These are phyloP conservation scores for Lycium ferocissimum DNA, from an alignment of 257 asterid species.

Conservation along the genomic window DNA sequence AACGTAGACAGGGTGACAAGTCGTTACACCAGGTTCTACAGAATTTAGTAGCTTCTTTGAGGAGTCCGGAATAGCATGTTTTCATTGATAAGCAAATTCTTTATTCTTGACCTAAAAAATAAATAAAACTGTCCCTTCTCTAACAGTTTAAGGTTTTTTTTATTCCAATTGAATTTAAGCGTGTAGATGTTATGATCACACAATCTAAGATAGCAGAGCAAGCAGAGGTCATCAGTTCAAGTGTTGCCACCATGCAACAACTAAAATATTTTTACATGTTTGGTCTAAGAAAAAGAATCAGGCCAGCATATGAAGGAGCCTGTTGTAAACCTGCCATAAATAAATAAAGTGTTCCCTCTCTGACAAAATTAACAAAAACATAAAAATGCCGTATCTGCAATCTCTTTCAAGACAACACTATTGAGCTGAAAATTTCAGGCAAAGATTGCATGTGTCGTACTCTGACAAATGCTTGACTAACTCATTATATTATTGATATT, in stretches of 20 bases:
- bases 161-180: neutral
- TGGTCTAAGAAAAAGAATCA: neutral
- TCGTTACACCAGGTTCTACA: slow-evolving; percentile 83
- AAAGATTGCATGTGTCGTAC: slow-evolving; percentile 12
- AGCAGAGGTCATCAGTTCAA: neutral
- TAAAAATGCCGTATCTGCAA: neutral
- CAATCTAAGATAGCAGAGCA: neutral
- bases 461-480: neutral
- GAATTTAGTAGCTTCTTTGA: slow-evolving; percentile 7
- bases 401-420: slow-evolving; percentile 12
- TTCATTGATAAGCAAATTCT: slow-evolving; percentile 9
- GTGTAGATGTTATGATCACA: neutral
- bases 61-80: neutral
- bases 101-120: slow-evolving; percentile 4
- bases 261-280: neutral
- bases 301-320: neutral
- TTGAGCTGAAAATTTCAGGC: neutral
- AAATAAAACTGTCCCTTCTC: neutral
- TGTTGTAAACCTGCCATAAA: neutral
- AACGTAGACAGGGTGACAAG: slow-evolving; percentile 64
- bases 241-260: neutral
- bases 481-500: neutral
- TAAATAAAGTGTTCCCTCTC: neutral
- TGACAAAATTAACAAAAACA: neutral
- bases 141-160: neutral